Evolutionary conservation across 768 basidiomycete genomes (phyloP).

Genomic region (Pisolithus albus): DNA sequence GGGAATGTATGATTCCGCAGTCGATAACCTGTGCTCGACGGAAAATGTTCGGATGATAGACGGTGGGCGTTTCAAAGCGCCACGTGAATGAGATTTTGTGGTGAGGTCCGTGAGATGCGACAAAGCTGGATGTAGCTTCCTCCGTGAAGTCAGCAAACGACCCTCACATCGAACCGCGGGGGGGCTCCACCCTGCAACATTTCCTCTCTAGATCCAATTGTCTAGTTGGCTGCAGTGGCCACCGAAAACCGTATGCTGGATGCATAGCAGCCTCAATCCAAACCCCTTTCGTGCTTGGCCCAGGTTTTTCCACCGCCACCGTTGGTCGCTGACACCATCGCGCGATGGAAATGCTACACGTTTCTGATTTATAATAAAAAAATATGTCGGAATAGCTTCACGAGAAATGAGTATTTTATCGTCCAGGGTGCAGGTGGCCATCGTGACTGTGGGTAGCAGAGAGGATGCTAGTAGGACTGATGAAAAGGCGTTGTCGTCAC

Average conservation of each 20-base stretch:
- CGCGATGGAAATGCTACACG: conserved; percentile 3
- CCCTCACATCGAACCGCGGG: too few species aligned
- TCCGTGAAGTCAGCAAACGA: conserved; percentile 27
- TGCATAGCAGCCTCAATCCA: too few species aligned
- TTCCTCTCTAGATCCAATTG: too few species aligned
- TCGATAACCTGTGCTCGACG: conserved; percentile 44
- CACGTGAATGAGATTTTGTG: too few species aligned
- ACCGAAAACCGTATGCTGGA: too few species aligned
- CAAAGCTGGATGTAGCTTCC: conserved; percentile 24
- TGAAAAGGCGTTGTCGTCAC: too few species aligned
- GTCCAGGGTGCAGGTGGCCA: conserved; percentile 19
- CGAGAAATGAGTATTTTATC: conserved; percentile 13
- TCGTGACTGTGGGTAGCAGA: background rate
- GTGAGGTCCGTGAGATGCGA: conserved; percentile 9
- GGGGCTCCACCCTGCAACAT: too few species aligned
- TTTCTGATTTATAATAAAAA: conserved; percentile 13
- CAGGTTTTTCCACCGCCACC: too few species aligned
- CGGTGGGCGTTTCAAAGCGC: conserved; percentile 5
- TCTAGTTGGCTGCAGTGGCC: too few species aligned
- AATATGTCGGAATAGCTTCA: conserved; percentile 12
- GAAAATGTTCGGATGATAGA: conserved; percentile 26
- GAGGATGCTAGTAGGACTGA: too few species aligned
- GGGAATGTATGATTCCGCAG: conserved; percentile 37
- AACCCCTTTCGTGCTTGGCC: too few species aligned
- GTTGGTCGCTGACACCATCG: conserved; percentile 5